These are phyloP conservation scores for Solanum aculeatissimum DNA, from an alignment of 305 asterid genomes.

Conservation along the genomic window DNA sequence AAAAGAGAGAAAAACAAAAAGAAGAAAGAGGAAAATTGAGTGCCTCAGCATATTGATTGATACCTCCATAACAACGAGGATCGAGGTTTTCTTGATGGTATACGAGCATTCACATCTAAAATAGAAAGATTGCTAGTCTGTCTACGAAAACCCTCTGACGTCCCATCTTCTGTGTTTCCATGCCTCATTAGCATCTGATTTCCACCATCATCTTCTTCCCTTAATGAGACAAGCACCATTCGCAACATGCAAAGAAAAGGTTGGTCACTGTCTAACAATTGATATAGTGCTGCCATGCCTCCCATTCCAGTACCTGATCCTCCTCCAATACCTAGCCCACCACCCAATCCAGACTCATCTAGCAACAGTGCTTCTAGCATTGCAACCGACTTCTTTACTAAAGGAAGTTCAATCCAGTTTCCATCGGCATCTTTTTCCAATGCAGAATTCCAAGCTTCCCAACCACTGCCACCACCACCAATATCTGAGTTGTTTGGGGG, in stretches of 20 bases:
- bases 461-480: conserved; percentile 98
- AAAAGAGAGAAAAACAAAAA: not conserved
- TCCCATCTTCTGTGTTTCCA: conserved; percentile 42
- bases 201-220: conserved; percentile 95
- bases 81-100: conserved; percentile 74
- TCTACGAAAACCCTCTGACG: conserved; percentile 34
- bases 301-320: conserved; percentile 99
- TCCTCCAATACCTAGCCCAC: conserved; percentile 98
- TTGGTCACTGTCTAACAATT: conserved; percentile 96
- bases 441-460: conserved; percentile 90
- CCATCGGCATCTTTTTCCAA: conserved; percentile 88
- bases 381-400: conserved; percentile 76
- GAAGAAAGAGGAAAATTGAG: not conserved
- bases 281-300: conserved; percentile 91
- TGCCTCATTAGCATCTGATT: conserved; percentile 56
- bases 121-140: conserved; percentile 39
- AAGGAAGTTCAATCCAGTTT: conserved; percentile 91
- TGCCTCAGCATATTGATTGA: conserved; percentile 16
- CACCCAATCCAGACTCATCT: conserved; percentile 97
- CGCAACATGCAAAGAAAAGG: conserved; percentile 98
- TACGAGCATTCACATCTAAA: conserved; percentile 49
- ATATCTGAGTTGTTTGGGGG: conserved; percentile 43
- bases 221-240: conserved; percentile 88
- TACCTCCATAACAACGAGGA: conserved; percentile 98
- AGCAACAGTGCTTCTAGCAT: conserved; percentile 97